phyloP scores from a whole-genome alignment of 805 yeast genomes.

The Sugiyamaella chiloensis region DNA sequence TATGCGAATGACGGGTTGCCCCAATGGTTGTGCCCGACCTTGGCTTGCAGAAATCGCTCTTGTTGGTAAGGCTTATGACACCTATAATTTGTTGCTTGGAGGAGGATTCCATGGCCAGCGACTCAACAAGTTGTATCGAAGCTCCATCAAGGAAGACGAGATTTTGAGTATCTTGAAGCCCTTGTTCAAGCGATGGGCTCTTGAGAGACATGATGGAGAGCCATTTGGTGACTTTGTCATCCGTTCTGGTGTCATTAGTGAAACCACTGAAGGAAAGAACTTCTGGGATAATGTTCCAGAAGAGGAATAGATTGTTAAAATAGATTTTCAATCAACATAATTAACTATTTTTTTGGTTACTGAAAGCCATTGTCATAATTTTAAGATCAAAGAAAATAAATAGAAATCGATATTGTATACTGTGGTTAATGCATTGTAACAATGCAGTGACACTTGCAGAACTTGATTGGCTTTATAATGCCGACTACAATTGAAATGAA shows the following conservation, averaged over 20 bases:
- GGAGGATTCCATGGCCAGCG: slow-evolving; percentile 95
- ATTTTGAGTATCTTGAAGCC: slow-evolving; percentile 75
- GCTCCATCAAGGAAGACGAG: slow-evolving; percentile 88
- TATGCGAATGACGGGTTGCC: slow-evolving; percentile 99
- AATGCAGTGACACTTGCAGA: too few relatives aligned
- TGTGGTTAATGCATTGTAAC: too few relatives aligned
- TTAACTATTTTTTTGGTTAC: not conserved
- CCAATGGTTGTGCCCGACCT: slow-evolving; percentile 97
- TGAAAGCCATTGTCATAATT: too few relatives aligned
- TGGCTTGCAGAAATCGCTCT: slow-evolving; percentile 96
- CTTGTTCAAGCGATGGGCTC: slow-evolving; percentile 88
- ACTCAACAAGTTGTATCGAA: slow-evolving; percentile 81
- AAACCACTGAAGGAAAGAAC: slow-evolving; percentile 84
- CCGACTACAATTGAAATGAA: too few relatives aligned
- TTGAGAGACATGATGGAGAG: slow-evolving; percentile 86
- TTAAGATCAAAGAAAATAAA: too few relatives aligned
- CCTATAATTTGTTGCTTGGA: slow-evolving; percentile 90
- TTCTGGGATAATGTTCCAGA: slow-evolving; percentile 94
- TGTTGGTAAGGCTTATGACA: slow-evolving; percentile 92
- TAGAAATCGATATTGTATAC: too few relatives aligned
- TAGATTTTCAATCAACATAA: not conserved
- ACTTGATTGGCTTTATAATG: too few relatives aligned
- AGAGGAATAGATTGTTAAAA: slow-evolving; percentile 43
- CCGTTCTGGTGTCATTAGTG: slow-evolving; percentile 82
- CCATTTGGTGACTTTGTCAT: slow-evolving; percentile 93